Evolutionary conservation across 2,329 filamentous ascomycete genomes (phyloP).

Genomic region (Colletotrichum sublineola): DNA sequence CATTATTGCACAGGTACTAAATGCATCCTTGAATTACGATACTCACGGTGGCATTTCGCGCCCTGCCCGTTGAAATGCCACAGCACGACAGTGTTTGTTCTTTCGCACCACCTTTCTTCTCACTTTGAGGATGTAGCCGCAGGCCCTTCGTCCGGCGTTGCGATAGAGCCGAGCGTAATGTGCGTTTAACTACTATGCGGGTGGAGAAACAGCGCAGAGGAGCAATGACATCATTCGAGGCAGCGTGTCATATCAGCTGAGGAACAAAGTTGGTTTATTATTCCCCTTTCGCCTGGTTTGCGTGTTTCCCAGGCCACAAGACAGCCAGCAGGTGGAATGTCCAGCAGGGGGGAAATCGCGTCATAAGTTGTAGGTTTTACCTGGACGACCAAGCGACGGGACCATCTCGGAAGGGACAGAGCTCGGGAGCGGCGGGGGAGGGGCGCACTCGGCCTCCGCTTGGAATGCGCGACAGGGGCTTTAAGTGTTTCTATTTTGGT

Average conservation of each 20-base stretch:
- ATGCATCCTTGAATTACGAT: not conserved
- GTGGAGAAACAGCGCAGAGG: too few species aligned
- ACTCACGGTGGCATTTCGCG: not conserved
- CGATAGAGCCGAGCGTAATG: not conserved
- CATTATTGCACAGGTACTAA: not conserved
- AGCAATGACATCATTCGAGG: not conserved
- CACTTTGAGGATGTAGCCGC: too few species aligned
- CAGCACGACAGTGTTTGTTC: not conserved
- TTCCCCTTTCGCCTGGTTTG: not conserved
- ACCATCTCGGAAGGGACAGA: not conserved
- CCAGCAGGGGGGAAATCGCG: not conserved
- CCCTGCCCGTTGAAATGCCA: not conserved
- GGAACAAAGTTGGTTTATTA: too few species aligned
- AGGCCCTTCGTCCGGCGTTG: too few species aligned
- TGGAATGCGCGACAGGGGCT: constrained; percentile 23
- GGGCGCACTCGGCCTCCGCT: not conserved
- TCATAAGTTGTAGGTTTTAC: not conserved
- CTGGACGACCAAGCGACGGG: not conserved
- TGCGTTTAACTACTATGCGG: not conserved
- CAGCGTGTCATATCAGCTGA: not conserved
- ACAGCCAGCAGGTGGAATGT: constrained; percentile 2
- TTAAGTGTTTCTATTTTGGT: constrained; percentile 35
- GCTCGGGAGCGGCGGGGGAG: constrained; percentile 14
- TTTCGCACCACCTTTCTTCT: too few species aligned
- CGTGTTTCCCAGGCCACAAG: not conserved